phyloP scores from a whole-genome alignment of 768 basidiomycete species.

The Xerocomus potaroensis region DNA sequence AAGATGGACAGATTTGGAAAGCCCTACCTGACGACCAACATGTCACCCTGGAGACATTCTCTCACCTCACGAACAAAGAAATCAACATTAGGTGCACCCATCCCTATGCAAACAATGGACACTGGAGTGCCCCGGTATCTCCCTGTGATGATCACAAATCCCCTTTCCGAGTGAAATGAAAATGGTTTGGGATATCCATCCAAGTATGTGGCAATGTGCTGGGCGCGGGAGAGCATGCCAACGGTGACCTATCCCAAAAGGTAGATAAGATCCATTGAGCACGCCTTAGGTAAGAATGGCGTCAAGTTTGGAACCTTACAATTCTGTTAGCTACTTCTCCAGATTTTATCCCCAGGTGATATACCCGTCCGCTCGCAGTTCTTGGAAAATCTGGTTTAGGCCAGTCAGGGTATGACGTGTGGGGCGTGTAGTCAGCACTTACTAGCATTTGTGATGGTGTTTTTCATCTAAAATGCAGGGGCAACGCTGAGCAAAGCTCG shows the following conservation, averaged over 20 bases:
- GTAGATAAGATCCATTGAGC: constrained; percentile 1
- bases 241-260: constrained; percentile 57
- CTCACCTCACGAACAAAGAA: constrained; percentile 81
- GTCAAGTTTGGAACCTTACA: constrained; percentile 35
- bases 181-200: constrained; percentile 60
- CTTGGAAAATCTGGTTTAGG: constrained; percentile 62
- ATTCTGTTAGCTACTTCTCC: constrained; percentile 83
- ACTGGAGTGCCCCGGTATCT: constrained; percentile 59
- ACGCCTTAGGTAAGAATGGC: neutral
- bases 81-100: constrained; percentile 81
- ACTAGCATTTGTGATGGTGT: constrained; percentile 65
- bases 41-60: constrained; percentile 64
- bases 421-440: constrained; percentile 27
- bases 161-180: constrained; percentile 64
- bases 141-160: constrained; percentile 71
- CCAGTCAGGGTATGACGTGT: neutral
- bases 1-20: neutral
- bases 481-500: too few species aligned
- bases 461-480: constrained; percentile 49
- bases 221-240: constrained; percentile 66
- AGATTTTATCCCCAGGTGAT: constrained; percentile 69
- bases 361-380: constrained; percentile 68
- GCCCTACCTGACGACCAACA: constrained; percentile 47
- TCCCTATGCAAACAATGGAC: constrained; percentile 76
- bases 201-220: constrained; percentile 52